These are phyloP conservation scores for Teunomyces lycoperdinae DNA, from an alignment of 805 yeast species.

Conservation along the genomic window DNA sequence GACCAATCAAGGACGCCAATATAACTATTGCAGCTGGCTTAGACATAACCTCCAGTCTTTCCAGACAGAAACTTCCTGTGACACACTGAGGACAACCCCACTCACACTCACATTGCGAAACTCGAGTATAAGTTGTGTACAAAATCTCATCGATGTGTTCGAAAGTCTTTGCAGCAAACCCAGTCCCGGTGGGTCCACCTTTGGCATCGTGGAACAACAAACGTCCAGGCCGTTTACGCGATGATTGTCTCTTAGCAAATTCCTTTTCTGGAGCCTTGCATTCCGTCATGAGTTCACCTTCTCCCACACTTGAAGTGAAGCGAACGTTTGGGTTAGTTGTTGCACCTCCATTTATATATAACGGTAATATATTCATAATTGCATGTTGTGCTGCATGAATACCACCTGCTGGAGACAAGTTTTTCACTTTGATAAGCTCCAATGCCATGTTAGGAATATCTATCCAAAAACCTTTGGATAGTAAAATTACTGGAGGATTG, in stretches of 20 bases:
- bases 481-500: conserved; percentile 72
- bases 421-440: conserved; percentile 53
- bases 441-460: conserved; percentile 73
- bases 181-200: conserved; percentile 80
- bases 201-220: conserved; percentile 78
- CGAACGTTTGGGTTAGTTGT: conserved; percentile 41
- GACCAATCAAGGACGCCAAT: conserved; percentile 58
- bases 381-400: conserved; percentile 98
- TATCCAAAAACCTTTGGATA: conserved; percentile 87
- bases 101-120: conserved; percentile 65
- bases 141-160: conserved; percentile 71
- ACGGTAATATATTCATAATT: conserved; percentile 72
- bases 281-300: conserved; percentile 76
- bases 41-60: conserved; percentile 76
- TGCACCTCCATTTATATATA: conserved; percentile 66
- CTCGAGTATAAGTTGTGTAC: conserved; percentile 53
- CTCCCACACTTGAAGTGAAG: conserved; percentile 29
- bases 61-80: conserved; percentile 79
- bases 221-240: conserved; percentile 81
- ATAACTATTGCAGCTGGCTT: conserved; percentile 81
- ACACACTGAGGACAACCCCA: conserved; percentile 87
- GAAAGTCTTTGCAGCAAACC: conserved; percentile 75
- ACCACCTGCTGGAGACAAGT: conserved; percentile 76
- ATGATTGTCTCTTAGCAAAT: conserved; percentile 71
- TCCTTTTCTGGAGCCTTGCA: conserved; percentile 98